Conservation (phyloP, 139 green algal species). For the Monoraphidium neglectum region DNA sequence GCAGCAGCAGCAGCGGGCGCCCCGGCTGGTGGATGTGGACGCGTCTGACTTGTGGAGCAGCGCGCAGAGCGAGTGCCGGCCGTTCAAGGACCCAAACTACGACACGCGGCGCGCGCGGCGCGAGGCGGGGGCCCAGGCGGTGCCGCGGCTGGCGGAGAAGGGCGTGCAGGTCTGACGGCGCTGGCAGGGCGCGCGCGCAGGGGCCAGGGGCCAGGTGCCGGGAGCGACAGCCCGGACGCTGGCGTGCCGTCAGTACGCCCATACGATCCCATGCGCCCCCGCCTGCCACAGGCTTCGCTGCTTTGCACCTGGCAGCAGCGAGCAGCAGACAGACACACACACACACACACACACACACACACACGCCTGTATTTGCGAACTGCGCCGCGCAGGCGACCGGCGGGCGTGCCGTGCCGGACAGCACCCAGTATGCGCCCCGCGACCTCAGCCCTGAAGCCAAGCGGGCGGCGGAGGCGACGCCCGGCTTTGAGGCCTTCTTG, state of each 20-base stretch:
- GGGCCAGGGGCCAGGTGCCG: too few species aligned
- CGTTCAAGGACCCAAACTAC: conserved; percentile 79
- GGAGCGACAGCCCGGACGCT: too few species aligned
- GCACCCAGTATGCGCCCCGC: not conserved
- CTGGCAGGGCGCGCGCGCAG: too few species aligned
- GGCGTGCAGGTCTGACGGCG: conserved; percentile 64
- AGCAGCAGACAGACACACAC: too few species aligned
- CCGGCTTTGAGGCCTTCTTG: not conserved
- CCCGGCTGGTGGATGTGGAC: not conserved
- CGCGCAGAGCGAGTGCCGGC: conserved; percentile 50
- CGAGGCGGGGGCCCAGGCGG: conserved; percentile 45
- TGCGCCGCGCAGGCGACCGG: too few species aligned
- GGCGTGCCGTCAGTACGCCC: too few species aligned
- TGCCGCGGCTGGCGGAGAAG: conserved; percentile 33
- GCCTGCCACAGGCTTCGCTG: too few species aligned
- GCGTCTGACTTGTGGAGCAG: not conserved
- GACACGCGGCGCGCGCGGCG: conserved; percentile 55
- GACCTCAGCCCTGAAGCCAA: not conserved
- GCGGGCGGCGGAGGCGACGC: not conserved
- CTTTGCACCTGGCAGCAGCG: too few species aligned
- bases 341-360: too few species aligned
- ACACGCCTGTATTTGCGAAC: too few species aligned
- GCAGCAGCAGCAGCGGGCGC: not conserved
- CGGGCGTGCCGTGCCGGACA: not conserved
- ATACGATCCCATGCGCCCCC: too few species aligned